Conservation (phyloP, 768 basidiomycete genomes). For the Fomitopsis serialis region DNA sequence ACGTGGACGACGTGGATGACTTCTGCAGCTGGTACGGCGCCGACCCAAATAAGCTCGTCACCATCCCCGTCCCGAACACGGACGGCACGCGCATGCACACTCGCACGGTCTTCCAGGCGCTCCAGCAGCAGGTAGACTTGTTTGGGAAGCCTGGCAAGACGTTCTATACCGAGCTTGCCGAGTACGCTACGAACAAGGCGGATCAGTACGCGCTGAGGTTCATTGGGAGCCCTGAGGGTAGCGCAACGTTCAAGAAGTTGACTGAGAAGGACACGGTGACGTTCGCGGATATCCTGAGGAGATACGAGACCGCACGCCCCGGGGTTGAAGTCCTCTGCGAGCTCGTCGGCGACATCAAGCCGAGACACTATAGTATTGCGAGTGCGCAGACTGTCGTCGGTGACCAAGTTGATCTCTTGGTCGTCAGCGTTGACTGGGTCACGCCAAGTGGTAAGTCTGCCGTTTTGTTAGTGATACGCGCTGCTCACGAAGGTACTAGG, state of each 20-base stretch:
- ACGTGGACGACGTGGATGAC: constrained; percentile 76
- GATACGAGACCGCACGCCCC: constrained; percentile 75
- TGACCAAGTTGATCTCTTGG: constrained; percentile 87
- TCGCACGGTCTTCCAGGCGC: constrained; percentile 88
- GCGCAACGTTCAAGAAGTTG: constrained; percentile 90
- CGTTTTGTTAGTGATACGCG: neutral
- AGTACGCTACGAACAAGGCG: constrained; percentile 59
- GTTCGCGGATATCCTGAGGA: constrained; percentile 80
- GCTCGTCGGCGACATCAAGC: constrained; percentile 91
- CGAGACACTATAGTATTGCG: constrained; percentile 97
- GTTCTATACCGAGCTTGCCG: constrained; percentile 86
- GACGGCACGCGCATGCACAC: constrained; percentile 73
- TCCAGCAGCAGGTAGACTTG: constrained; percentile 95
- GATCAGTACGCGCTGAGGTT: constrained; percentile 84
- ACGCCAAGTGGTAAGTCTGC: constrained; percentile 67
- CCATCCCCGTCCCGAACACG: constrained; percentile 64
- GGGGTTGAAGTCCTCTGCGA: constrained; percentile 83
- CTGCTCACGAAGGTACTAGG: constrained; percentile 39
- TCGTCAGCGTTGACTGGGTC: constrained; percentile 95
- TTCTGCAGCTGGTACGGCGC: constrained; percentile 94
- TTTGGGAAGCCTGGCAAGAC: constrained; percentile 95
- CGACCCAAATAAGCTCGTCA: constrained; percentile 72
- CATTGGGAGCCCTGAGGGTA: constrained; percentile 90
- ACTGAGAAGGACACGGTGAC: constrained; percentile 92
- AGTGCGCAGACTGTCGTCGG: constrained; percentile 94